Evolutionary conservation across 108 stramenopile genomes (phyloP).

Genomic region (Nitzschia putrida): DNA sequence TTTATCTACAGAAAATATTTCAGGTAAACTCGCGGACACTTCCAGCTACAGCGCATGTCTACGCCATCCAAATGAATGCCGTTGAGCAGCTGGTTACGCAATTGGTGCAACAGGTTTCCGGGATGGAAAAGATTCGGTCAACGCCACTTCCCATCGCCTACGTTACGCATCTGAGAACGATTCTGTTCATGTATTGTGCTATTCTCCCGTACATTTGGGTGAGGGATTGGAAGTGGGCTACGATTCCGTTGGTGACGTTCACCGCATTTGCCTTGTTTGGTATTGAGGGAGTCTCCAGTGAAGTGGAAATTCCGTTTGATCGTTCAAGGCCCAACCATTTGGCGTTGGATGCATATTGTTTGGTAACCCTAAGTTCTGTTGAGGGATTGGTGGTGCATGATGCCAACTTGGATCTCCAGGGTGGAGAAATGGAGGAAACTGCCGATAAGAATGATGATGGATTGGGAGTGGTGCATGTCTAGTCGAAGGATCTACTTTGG

Average conservation of each 20-base stretch:
- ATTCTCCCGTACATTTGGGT: conserved; percentile 49
- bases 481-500: neutral
- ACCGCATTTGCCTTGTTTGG: conserved; percentile 52
- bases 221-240: conserved; percentile 41
- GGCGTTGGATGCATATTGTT: conserved; percentile 51
- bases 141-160: conserved; percentile 83
- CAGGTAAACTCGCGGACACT: conserved; percentile 20
- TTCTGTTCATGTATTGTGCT: conserved; percentile 60
- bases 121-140: conserved; percentile 74
- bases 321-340: conserved; percentile 43
- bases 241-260: conserved; percentile 39
- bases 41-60: conserved; percentile 10
- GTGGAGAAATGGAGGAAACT: conserved; percentile 4
- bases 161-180: conserved; percentile 70
- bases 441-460: conserved; percentile 1
- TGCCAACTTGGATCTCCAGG: conserved; percentile 40
- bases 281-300: conserved; percentile 50
- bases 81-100: conserved; percentile 31
- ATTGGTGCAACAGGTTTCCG: conserved; percentile 53
- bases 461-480: neutral
- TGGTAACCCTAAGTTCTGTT: conserved; percentile 27
- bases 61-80: conserved; percentile 28
- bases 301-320: conserved; percentile 52
- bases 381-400: conserved; percentile 39
- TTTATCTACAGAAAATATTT: conserved; percentile 33